Base-by-base conservation (phyloP, 495 filamentous ascomycete species). In the Echria macrotheca region DNA sequence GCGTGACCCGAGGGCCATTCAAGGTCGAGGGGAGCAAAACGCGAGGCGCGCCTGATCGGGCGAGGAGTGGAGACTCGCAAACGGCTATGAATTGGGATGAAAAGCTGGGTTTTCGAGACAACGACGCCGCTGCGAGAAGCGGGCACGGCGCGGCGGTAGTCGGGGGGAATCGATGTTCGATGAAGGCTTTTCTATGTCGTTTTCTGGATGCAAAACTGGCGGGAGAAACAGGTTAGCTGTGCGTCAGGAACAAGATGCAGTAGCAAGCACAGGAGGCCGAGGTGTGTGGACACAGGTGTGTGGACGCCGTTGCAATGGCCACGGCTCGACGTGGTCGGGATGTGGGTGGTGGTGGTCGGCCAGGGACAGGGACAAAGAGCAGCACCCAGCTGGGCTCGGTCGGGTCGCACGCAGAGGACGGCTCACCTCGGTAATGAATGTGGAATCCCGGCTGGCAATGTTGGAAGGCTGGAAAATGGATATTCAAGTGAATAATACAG, bases 401-500 rank as follows among this genome's bases (percentile, higher is more conserved):
- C n/a, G n/a, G n/a, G n/a, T n/a, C n/a, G n/a, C n/a, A n/a, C n/a
- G n/a, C n/a, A n/a, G n/a, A n/a, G n/a, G n/a, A n/a, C n/a, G n/a
- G n/a, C 47, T 53, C 37, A 63, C 59, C 47, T 56, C 45, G 24
- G 46, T 49, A 62, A 62, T 47, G 47, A 59, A 59, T 45, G 55
- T 39, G 55, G 37, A 55, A 50, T 33, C 33, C 51, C 57, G 52
- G 48, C 35, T 58, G 55, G 55, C 55, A 54, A 65, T 65, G 52
- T 29, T 59, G 43, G 19, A 17, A 40, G 25, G 52, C 21, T 29
- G 36, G 35, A 47, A 51, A 66, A 66, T 63, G 51, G 47, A 66
- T 66, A 63, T 52, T 65, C 40, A 38, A 49, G 51, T 48, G 53
- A 59, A 66, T 44, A 52, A 60, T 63, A 63, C 50, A 52, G 55